Base-by-base conservation (phyloP, 2,329 filamentous ascomycete genomes). In the Sporothrix pseudoabietina region DNA sequence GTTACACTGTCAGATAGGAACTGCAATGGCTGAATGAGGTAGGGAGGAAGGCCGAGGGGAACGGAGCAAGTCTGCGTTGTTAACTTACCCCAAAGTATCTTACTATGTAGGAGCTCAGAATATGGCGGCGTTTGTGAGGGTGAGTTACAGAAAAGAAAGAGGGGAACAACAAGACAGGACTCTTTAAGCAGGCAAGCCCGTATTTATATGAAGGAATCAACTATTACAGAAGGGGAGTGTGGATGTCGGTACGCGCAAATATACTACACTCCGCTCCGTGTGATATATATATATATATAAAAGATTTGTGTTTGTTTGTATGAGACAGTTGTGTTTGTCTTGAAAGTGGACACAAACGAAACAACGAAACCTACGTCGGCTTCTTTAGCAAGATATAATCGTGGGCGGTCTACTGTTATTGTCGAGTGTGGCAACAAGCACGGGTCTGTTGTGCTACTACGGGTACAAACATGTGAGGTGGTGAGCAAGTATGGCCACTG, bases 361-460 rank as follows among this genome's bases (percentile, higher is more conserved):
- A 35, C 35, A 35, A 7, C 35, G 7, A 7, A 3, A 32, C 57
- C 4, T 65, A 65, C 19, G 12, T 44, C 6, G 59, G 39, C n/a
- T 65, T 65, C n/a, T 41, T 44, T 10, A 65, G 59, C 59, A 65
- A 35, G 59, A n/a, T 19, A 44, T 65, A 8, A 16, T 41, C 10
- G 14, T 19, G 9, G 59, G 59, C n/a, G 59, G 59, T 12, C 1
- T 65, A 1, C 7, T 65, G n/a, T 14, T 41, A n/a, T 9, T 65
- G 59, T 65, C 59, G 35, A 65, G 59, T 8, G 59, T 65, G 32
- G 59, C 59, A 3, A 44, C 59, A n/a, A n/a, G 59, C 9, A 44
- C 59, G 9, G 59, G 35, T 5, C 10, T 65, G 35, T 4, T 65
- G 35, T 26, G 35, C 19, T 65, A 44, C 35, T 65, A 44, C 12